Evolutionary conservation across 106 monocot genomes (phyloP).

Genomic region (Allium fistulosum): DNA sequence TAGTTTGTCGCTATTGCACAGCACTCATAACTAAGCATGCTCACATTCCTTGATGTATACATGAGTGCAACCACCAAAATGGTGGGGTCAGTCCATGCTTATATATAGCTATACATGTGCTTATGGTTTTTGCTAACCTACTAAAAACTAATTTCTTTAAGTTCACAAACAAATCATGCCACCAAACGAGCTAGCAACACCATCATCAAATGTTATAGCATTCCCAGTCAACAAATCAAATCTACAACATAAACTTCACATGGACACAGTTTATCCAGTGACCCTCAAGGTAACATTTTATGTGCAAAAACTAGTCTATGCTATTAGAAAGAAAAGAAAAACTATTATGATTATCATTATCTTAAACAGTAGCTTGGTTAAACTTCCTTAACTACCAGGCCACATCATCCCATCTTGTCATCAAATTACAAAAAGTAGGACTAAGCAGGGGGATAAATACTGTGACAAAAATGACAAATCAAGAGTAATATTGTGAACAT

Average conservation of each 20-base stretch:
- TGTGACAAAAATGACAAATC: too few species aligned
- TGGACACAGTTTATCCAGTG: constrained; percentile 8
- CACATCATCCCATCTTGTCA: not conserved
- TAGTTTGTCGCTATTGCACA: not conserved
- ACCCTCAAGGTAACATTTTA: constrained; percentile 17
- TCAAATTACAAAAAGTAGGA: not conserved
- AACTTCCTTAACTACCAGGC: too few species aligned
- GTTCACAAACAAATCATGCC: not conserved
- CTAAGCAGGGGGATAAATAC: too few species aligned
- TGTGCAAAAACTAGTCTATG: not conserved
- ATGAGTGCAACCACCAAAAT: constrained; percentile 1
- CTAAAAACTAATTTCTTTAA: not conserved
- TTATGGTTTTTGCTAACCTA: not conserved
- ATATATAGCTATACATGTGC: not conserved
- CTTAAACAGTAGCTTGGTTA: too few species aligned
- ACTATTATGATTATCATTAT: too few species aligned
- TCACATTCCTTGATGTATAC: not conserved
- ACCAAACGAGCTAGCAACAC: constrained; percentile 3
- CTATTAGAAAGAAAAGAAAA: not conserved
- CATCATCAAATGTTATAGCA: not conserved
- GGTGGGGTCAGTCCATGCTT: not conserved
- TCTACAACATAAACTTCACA: not conserved
- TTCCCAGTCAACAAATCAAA: constrained; percentile 1
- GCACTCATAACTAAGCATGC: constrained; percentile 3
- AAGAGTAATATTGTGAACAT: too few species aligned